Conservation (phyloP, 768 basidiomycete genomes). For the Mycena rebaudengoi region DNA sequence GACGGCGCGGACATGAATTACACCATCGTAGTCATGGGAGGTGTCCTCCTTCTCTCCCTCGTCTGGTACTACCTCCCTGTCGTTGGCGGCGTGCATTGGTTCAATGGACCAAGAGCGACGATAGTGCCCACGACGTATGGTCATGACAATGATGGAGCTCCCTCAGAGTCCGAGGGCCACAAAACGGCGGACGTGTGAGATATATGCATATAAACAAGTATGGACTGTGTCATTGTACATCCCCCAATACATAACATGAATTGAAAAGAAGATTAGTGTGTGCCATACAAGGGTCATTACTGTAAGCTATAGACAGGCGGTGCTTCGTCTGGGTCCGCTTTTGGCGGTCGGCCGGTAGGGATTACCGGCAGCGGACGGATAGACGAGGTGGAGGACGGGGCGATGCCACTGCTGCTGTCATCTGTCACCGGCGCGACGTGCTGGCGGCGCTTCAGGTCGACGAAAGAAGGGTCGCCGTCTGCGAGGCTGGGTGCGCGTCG, state of each 20-base stretch:
- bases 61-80: constrained; percentile 68
- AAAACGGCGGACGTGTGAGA: background rate
- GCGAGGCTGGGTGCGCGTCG: constrained; percentile 19
- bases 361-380: constrained; percentile 24
- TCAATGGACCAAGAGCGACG: constrained; percentile 29
- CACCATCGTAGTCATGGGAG: constrained; percentile 64
- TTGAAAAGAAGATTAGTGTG: background rate
- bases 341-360: background rate
- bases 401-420: constrained; percentile 3
- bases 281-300: no score
- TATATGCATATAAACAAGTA: background rate
- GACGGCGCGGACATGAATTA: constrained; percentile 64
- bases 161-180: background rate
- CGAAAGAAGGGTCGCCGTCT: constrained; percentile 19
- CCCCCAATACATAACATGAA: constrained; percentile 6
- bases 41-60: constrained; percentile 58
- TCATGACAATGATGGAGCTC: background rate
- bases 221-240: background rate
- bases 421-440: constrained; percentile 11
- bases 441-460: constrained; percentile 26
- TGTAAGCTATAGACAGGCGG: constrained; percentile 24
- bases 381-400: constrained; percentile 12
- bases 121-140: constrained; percentile 4
- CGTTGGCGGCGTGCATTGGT: constrained; percentile 40
- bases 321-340: constrained; percentile 1